These are phyloP conservation scores for Mycosphaerella sp. DNA, from an alignment of 2,329 filamentous ascomycete genomes.

Conservation along the genomic window DNA sequence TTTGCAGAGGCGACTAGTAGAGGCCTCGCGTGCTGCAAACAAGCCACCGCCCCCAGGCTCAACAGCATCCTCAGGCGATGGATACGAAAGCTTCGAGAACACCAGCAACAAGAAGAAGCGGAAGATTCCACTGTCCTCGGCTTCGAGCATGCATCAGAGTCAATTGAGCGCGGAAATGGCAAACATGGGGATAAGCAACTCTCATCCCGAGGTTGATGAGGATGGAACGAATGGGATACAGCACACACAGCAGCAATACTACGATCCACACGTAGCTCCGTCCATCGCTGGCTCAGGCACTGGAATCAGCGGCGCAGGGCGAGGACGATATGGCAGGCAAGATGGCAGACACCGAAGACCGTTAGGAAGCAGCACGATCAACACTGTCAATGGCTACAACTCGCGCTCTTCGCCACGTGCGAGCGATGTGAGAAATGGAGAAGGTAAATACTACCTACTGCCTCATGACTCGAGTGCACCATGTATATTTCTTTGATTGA, in stretches of 20 bases:
- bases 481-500: constrained; percentile 3
- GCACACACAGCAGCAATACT: constrained; percentile 38
- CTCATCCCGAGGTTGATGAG: constrained; percentile 35
- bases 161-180: constrained; percentile 58
- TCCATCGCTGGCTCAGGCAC: constrained; percentile 44
- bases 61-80: constrained; percentile 67
- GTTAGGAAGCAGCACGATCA: constrained; percentile 37
- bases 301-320: constrained; percentile 76
- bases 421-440: constrained; percentile 18
- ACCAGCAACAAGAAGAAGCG: constrained; percentile 99
- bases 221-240: constrained; percentile 34
- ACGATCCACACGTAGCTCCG: constrained; percentile 49
- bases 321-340: constrained; percentile 71
- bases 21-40: constrained; percentile 30
- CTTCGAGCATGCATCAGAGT: constrained; percentile 54
- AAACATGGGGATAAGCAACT: constrained; percentile 53
- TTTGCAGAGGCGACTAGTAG: constrained; percentile 33
- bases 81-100: constrained; percentile 96
- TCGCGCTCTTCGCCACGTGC: constrained; percentile 19
- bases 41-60: constrained; percentile 42
- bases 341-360: constrained; percentile 39
- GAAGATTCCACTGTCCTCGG: constrained; percentile 87
- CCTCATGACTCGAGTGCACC: neutral
- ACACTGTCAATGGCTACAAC: constrained; percentile 38
- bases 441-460: constrained; percentile 21